Evolutionary conservation across 2,329 filamentous ascomycete species (phyloP).

Genomic region (Beauveria varroae): DNA sequence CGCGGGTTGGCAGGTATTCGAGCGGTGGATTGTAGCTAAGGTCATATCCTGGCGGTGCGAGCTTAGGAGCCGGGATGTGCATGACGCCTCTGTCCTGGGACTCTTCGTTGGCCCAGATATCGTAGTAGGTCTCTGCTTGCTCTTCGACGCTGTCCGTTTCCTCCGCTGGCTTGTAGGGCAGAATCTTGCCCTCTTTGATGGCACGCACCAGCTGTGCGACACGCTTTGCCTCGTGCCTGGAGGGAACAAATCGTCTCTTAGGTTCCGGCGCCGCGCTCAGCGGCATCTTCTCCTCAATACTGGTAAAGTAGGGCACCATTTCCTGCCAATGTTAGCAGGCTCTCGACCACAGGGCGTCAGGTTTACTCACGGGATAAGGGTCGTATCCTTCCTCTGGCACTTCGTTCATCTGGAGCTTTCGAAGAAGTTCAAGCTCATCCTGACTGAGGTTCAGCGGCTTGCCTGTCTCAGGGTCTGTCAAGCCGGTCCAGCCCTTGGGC

Average conservation of each 20-base stretch:
- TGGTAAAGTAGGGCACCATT: slow-evolving; percentile 89
- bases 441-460: slow-evolving; percentile 82
- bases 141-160: slow-evolving; percentile 62
- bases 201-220: slow-evolving; percentile 96
- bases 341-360: neutral
- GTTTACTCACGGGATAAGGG: slow-evolving; percentile 66
- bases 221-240: slow-evolving; percentile 92
- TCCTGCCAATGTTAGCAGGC: slow-evolving; percentile 40
- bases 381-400: slow-evolving; percentile 83
- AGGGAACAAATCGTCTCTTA: slow-evolving; percentile 90
- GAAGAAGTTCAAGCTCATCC: slow-evolving; percentile 82
- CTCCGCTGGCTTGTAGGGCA: slow-evolving; percentile 75
- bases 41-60: slow-evolving; percentile 87
- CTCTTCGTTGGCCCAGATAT: slow-evolving; percentile 92
- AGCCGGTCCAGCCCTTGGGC: slow-evolving; percentile 92
- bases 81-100: slow-evolving; percentile 77
- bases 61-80: slow-evolving; percentile 91
- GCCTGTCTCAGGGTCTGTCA: slow-evolving; percentile 89
- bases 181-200: slow-evolving; percentile 86
- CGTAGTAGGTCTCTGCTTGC: slow-evolving; percentile 67
- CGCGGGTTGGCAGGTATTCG: slow-evolving; percentile 83
- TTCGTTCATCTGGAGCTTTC: slow-evolving; percentile 83
- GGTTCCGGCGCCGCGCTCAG: slow-evolving; percentile 90
- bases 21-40: slow-evolving; percentile 93
- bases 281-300: slow-evolving; percentile 87